Base-by-base conservation (phyloP, 176 grass and related monocot species). In the Ensete glaucum region DNA sequence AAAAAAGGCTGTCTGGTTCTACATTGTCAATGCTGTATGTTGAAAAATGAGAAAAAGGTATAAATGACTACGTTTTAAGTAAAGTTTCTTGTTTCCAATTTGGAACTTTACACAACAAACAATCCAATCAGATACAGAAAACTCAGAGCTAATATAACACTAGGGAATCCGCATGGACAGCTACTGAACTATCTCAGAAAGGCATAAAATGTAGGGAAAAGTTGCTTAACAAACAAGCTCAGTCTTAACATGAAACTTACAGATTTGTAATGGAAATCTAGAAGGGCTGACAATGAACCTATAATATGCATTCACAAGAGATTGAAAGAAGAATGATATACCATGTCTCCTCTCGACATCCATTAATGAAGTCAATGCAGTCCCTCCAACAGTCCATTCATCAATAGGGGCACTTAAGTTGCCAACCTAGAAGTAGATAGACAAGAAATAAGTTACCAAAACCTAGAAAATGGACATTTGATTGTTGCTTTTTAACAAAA, bases 291-390 rank as follows among this genome's bases (percentile, higher is more conserved):
- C 34, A 6, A 43, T 43, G 34, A 43, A 43, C 34, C 34, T 43
- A 43, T 6, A 43, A 9, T 50, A 10, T 70, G 34, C 71, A 73
- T 9, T 50, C 7, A 69, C 3, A n/a, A 49, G 55, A 86, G 11
- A 11, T 51, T 68, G 78, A 73, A 3, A 20, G 52, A 43, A 6
- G 27, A 55, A 76, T 19, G 25, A 24, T 16, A 80, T 91, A 99
- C 96, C 96, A 11, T 94, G 91, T 64, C 96, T 87, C 79, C 96
- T 91, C 86, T 99, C 96, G 29, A 99, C 96, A 81, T 99, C 96
- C 91, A 99, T 99, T 81, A 99, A 71, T 71, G 96, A 57, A 53
- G 96, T 99, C 85, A 99, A 89, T 16, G 96, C 83, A 72, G 96
- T 99, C 71, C 96, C 96, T 83, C 96, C 96, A 77, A 94, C 91